Percentiles rank a stretch among this genome's conserved stretches.
Conservation (phyloP, 2,329 filamentous ascomycete genomes). For the Aureobasidium sp. region DNA sequence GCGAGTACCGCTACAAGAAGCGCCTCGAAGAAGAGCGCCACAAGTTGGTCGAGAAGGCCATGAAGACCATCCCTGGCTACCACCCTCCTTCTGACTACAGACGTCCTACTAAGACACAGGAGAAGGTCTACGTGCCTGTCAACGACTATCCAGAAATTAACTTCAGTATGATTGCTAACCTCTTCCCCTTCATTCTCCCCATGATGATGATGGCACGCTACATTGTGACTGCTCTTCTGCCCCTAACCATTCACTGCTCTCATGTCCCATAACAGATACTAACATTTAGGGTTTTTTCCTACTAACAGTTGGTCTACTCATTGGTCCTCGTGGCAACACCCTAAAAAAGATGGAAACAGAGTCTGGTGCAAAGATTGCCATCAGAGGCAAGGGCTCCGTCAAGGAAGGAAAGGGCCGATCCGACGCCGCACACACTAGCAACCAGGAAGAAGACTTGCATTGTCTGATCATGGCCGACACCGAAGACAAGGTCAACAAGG, state of each 20-base stretch:
- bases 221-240: conserved; percentile 13
- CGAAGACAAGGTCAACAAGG: conserved; percentile 99
- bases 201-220: background rate
- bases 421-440: conserved; percentile 97
- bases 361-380: conserved; percentile 96
- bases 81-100: conserved; percentile 97
- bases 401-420: conserved; percentile 99
- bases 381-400: conserved; percentile 98
- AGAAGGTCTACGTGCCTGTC: conserved; percentile 99
- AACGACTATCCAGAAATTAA: conserved; percentile 99
- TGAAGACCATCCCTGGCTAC: conserved; percentile 99
- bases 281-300: conserved; percentile 79
- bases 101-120: conserved; percentile 98
- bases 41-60: conserved; percentile 96
- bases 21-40: conserved; percentile 96
- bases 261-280: conserved; percentile 46
- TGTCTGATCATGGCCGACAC: conserved; percentile 99
- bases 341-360: conserved; percentile 99
- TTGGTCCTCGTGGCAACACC: conserved; percentile 99
- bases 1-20: conserved; percentile 98
- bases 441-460: conserved; percentile 98
- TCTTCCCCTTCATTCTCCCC: conserved; percentile 32
- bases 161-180: conserved; percentile 99
- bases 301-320: conserved; percentile 98
- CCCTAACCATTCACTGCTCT: conserved; percentile 10